Conservation (phyloP, 1,284 basidiomycete genomes). For the Cryptococcus neoformans region DNA sequence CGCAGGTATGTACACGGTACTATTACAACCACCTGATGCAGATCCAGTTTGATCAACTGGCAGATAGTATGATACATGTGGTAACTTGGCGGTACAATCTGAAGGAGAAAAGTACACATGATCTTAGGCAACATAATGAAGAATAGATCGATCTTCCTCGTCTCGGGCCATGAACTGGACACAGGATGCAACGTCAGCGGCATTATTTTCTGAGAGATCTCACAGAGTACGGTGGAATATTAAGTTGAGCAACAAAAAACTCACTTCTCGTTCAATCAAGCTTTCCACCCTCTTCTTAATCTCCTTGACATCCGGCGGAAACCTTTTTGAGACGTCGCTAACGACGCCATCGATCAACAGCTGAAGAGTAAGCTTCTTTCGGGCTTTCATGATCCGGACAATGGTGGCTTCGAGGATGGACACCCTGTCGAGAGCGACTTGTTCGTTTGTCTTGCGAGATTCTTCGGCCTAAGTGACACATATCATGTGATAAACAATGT, state of each 20-base stretch:
- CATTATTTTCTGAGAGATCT: not conserved
- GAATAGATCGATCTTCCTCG: slow-evolving; percentile 64
- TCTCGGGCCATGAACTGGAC: slow-evolving; percentile 71
- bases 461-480: slow-evolving; percentile 67
- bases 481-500: not conserved
- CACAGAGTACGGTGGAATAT: not conserved
- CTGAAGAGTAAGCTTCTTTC: slow-evolving; percentile 75
- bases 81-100: no score
- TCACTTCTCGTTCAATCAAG: slow-evolving; percentile 68
- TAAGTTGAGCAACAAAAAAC: slow-evolving; percentile 4
- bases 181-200: not conserved
- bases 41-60: no score
- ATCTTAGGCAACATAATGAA: slow-evolving; percentile 69
- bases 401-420: slow-evolving; percentile 88
- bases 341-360: slow-evolving; percentile 60
- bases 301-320: slow-evolving; percentile 55
- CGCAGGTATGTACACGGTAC: no score
- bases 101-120: no score
- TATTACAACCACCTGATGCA: no score
- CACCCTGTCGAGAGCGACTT: slow-evolving; percentile 83
- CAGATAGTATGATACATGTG: no score
- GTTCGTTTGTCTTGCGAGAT: slow-evolving; percentile 72
- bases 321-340: slow-evolving; percentile 62
- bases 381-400: slow-evolving; percentile 89
- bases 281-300: slow-evolving; percentile 82